Evolutionary conservation across 768 basidiomycete species (phyloP).

Genomic region (Serendipita sp.): DNA sequence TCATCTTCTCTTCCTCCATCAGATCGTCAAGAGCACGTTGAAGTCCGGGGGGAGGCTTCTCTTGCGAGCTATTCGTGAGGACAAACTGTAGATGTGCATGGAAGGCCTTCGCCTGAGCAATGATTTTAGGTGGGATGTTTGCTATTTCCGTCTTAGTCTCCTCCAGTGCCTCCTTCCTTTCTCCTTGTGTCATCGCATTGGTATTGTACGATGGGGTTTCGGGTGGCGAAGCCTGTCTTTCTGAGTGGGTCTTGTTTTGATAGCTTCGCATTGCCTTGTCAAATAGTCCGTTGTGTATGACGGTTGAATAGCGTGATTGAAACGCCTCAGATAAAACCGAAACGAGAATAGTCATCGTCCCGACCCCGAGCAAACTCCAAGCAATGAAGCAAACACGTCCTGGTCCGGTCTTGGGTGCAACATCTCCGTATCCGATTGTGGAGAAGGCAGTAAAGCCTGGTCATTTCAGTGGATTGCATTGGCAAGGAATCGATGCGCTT

Average conservation of each 20-base stretch:
- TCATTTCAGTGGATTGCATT: background rate
- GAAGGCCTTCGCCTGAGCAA: slow-evolving; percentile 24
- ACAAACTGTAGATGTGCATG: slow-evolving; percentile 27
- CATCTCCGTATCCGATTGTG: slow-evolving; percentile 59
- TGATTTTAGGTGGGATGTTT: slow-evolving; percentile 24
- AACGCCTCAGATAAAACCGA: slow-evolving; percentile 56
- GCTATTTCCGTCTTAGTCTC: slow-evolving; percentile 22
- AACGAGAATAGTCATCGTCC: slow-evolving; percentile 57
- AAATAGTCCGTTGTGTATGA: slow-evolving; percentile 32
- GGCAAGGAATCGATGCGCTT: slow-evolving; percentile 13
- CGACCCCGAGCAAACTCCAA: slow-evolving; percentile 66
- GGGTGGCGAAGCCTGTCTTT: slow-evolving; percentile 9
- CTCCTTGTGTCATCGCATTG: background rate
- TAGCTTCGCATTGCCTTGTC: slow-evolving; percentile 31
- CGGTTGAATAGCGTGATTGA: slow-evolving; percentile 45
- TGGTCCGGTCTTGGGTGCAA: slow-evolving; percentile 41
- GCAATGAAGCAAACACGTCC: slow-evolving; percentile 63
- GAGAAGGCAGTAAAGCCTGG: slow-evolving; percentile 58
- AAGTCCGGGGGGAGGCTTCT: slow-evolving; percentile 14
- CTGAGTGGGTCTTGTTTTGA: slow-evolving; percentile 18
- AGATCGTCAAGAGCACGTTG: slow-evolving; percentile 28
- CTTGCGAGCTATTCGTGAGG: slow-evolving; percentile 10
- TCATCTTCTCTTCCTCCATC: slow-evolving; percentile 19
- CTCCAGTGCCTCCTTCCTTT: slow-evolving; percentile 6
- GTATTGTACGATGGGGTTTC: background rate